Evolutionary conservation across 352 stramenopile species (phyloP), one percentile per base, ranked within the genome.

Genomic region (Blastocystis sp.): DNA sequence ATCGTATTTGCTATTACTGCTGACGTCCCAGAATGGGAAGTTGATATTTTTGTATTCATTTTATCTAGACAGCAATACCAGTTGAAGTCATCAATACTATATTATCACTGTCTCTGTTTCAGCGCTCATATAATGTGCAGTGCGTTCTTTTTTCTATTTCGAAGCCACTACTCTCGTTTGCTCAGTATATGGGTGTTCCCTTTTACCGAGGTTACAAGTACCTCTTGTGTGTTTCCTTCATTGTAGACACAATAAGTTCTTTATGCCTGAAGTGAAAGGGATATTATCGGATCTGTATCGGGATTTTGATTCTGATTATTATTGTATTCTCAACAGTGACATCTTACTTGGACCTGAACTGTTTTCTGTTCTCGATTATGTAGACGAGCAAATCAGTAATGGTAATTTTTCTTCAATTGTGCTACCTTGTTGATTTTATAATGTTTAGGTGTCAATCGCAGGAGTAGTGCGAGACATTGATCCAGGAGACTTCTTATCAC

Each of bases 251-350:
- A 84, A 84, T 42, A 27, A 33, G n/a, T 44, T 51, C 73, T 68
- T 56, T 17, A 51, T 51, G 17, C 73, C 73, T 13, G 11, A 17
- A 19, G 73, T 84, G 48, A 64, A 42, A 35, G n/a, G 17, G 5
- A 84, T 84, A 5, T 35, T 84, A 15, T 6, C 22, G 2, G 44
- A 53, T 44, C 9, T 68, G 9, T 30, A 54, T 11, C n/a, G 73
- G 15, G 73, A 84, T 68, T 30, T 84, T 5, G 37, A 37, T 11
- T 4, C 73, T 6, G 73, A 84, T 57, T 84, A 84, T 27, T 66
- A 66, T n/a, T 53, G 73, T n/a, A 48, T 84, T 42, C 17, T 84
- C 19, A 84, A 84, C 51, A 68, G 51, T n/a, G 73, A 84, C 42
- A 84, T 84, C 30, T 19, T 84, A 0, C 30, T 84, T 1, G 59